These are phyloP conservation scores for Epichloe sylvatica DNA, from an alignment of 2,329 filamentous ascomycete genomes.

Conservation along the genomic window DNA sequence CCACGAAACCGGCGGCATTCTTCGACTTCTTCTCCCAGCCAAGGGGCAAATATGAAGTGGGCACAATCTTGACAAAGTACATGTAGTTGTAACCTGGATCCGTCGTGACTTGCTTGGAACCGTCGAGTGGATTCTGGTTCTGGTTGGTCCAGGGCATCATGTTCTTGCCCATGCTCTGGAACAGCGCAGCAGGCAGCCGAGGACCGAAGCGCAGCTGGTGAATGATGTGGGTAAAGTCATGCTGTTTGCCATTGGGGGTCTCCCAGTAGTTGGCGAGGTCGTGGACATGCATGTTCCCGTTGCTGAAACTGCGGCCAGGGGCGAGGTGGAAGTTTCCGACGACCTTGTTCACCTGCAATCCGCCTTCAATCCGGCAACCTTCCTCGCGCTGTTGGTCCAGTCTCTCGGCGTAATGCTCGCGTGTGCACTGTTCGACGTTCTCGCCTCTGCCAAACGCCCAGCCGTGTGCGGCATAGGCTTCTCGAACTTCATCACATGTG, in stretches of 20 bases:
- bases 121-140: slow-evolving; percentile 83
- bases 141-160: slow-evolving; percentile 66
- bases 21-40: slow-evolving; percentile 58
- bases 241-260: slow-evolving; percentile 49
- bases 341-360: slow-evolving; percentile 92
- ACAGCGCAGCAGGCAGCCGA: slow-evolving; percentile 62
- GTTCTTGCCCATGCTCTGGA: slow-evolving; percentile 40
- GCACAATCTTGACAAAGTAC: slow-evolving; percentile 99
- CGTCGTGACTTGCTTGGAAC: slow-evolving; percentile 57
- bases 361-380: slow-evolving; percentile 87
- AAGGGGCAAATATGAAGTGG: slow-evolving; percentile 84
- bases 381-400: slow-evolving; percentile 79
- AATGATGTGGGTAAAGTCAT: slow-evolving; percentile 81
- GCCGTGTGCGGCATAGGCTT: slow-evolving; percentile 77
- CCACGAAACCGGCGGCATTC: slow-evolving; percentile 17
- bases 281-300: slow-evolving; percentile 93
- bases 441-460: slow-evolving; percentile 94
- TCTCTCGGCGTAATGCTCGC: slow-evolving; percentile 84
- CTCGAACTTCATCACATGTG: slow-evolving; percentile 90
- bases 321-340: slow-evolving; percentile 98
- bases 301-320: slow-evolving; percentile 89
- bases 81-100: slow-evolving; percentile 91
- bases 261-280: slow-evolving; percentile 94
- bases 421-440: slow-evolving; percentile 84
- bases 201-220: slow-evolving; percentile 89